Percentiles rank a stretch among this genome's conserved stretches.
These are phyloP conservation scores for Podila horticola DNA, from an alignment of 192 early-diverging fungal species.

Conservation along the genomic window DNA sequence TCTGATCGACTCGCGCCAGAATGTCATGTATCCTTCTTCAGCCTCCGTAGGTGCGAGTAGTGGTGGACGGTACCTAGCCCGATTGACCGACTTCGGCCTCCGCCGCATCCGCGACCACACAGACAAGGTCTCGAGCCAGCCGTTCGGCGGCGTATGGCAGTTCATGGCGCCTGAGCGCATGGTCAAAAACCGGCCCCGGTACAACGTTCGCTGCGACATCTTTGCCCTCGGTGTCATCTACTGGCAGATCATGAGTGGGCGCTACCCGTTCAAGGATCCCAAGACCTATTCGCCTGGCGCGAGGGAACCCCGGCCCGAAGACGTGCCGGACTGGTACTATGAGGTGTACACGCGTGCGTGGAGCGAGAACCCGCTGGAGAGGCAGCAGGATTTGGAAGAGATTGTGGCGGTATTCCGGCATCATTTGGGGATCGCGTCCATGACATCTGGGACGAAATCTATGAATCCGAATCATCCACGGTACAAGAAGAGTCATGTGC, in stretches of 20 bases:
- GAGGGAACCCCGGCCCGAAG: constrained; percentile 14
- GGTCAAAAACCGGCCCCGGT: constrained; percentile 14
- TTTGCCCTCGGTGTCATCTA: constrained; percentile 31
- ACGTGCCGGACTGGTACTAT: constrained; percentile 32
- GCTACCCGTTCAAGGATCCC: constrained; percentile 17
- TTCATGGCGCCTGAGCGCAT: constrained; percentile 36
- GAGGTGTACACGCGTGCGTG: constrained; percentile 32
- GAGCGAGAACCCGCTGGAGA: constrained; percentile 18
- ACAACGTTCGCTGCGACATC: constrained; percentile 23
- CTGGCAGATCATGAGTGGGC: constrained; percentile 22
- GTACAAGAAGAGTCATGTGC: constrained; percentile 1
- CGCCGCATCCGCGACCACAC: constrained; percentile 14
- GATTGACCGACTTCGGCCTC: constrained; percentile 31
- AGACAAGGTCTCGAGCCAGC: constrained; percentile 14
- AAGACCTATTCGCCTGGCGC: not conserved
- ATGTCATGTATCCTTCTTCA: not conserved
- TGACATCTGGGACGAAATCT: not conserved
- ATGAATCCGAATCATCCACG: not conserved
- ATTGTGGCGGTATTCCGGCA: constrained; percentile 16
- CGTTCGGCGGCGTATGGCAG: constrained; percentile 19
- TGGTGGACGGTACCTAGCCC: constrained; percentile 13
- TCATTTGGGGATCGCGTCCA: not conserved
- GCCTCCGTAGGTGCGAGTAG: not conserved
- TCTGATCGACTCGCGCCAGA: constrained; percentile 10
- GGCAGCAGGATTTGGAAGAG: constrained; percentile 29